Evolutionary conservation across 306 rosid species (phyloP).

Genomic region (Nissolia schottii): DNA sequence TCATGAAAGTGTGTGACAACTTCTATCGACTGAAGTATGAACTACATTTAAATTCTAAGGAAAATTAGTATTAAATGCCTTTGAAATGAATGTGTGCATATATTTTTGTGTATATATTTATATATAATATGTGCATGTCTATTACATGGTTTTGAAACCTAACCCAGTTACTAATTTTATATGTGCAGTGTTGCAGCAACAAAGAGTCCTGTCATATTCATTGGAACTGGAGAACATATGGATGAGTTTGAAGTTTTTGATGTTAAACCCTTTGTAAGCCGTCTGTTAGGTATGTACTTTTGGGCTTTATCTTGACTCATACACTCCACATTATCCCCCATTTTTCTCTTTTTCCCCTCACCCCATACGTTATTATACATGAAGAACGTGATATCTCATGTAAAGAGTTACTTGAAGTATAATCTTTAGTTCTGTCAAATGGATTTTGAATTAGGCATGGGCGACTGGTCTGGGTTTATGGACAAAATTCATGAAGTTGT

Average conservation of each 20-base stretch:
- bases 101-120: not conserved
- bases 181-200: conserved; percentile 75
- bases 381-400: not conserved
- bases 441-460: conserved; percentile 55
- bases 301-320: not conserved
- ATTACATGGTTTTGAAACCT: conserved; percentile 14
- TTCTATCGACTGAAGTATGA: not conserved
- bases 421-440: not conserved
- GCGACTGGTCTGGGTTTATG: conserved; percentile 83
- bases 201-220: conserved; percentile 73
- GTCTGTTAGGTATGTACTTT: conserved; percentile 51
- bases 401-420: not conserved
- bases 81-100: not conserved
- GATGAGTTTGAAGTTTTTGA: conserved; percentile 82
- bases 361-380: not conserved
- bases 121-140: not conserved
- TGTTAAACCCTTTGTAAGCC: conserved; percentile 86
- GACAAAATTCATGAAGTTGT: conserved; percentile 88
- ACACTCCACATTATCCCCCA: not conserved
- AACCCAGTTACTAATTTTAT: not conserved
- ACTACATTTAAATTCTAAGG: conserved; percentile 9
- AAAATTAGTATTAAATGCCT: conserved; percentile 3
- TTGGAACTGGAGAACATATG: conserved; percentile 83
- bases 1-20: not conserved
- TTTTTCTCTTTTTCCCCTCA: not conserved